Conservation (phyloP, 305 asterid species). For the Solanum hybrid region DNA sequence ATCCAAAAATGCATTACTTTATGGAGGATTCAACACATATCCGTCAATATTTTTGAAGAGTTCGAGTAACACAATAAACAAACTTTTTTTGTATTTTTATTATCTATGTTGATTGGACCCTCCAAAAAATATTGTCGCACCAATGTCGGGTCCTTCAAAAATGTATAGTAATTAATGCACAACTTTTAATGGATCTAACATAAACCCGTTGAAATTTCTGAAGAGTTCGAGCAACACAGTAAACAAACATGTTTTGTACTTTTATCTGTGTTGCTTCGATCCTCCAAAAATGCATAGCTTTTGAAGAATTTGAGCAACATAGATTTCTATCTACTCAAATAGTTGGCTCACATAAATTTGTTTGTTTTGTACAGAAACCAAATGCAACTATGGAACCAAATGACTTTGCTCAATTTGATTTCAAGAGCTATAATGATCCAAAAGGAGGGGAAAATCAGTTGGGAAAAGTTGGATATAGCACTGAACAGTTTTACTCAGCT, state of each 20-base stretch:
- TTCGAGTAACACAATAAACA: too few relatives aligned
- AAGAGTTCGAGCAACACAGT: too few relatives aligned
- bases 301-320: not conserved
- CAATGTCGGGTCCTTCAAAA: too few relatives aligned
- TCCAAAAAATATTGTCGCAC: not conserved
- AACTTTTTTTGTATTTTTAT: too few relatives aligned
- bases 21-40: not conserved
- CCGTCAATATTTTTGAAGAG: not conserved
- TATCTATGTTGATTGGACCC: not conserved
- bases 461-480: constrained; percentile 35
- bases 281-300: too few relatives aligned
- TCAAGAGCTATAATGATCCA: constrained; percentile 35
- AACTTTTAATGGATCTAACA: not conserved
- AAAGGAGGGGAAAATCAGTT: constrained; percentile 26
- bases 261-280: too few relatives aligned
- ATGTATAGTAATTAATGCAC: too few relatives aligned
- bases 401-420: constrained; percentile 29
- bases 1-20: not conserved
- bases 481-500: constrained; percentile 41
- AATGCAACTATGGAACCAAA: constrained; percentile 20
- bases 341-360: not conserved
- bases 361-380: constrained; percentile 27
- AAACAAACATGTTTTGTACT: too few relatives aligned
- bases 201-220: too few relatives aligned
- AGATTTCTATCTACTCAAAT: not conserved